Conservation (phyloP, 2,329 filamentous ascomycete species). For the Aspergillus pseudotamarii region DNA sequence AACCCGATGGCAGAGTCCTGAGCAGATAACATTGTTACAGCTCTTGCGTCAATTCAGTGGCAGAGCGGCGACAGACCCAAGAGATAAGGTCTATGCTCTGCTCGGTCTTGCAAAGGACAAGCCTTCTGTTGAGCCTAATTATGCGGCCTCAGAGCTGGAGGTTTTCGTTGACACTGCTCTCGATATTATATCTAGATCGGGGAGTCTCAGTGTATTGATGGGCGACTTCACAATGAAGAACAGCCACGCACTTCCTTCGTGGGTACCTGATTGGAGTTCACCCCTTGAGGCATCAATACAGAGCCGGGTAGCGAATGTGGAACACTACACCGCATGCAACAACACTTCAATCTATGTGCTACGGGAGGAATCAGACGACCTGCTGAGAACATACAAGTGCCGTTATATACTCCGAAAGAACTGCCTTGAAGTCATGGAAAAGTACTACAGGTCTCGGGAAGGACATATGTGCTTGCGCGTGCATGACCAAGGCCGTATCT, state of each 20-base stretch:
- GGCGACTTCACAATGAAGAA: neutral
- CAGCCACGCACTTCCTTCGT: neutral
- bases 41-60: neutral
- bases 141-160: neutral
- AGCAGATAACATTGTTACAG: neutral
- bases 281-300: too few relatives aligned
- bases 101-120: neutral
- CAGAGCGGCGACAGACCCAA: neutral
- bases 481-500: neutral
- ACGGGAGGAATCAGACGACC: neutral
- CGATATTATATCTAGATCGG: neutral
- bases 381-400: accelerated
- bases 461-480: accelerated
- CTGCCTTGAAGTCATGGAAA: neutral
- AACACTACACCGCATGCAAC: neutral
- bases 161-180: neutral
- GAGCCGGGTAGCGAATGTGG: neutral
- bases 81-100: neutral
- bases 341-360: neutral
- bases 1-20: neutral
- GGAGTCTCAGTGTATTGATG: neutral
- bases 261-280: neutral
- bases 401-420: accelerated
- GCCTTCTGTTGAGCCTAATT: neutral
- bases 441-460: accelerated